A percentile compares a stretch with the other conserved stretches of the same genome.
Evolutionary conservation across 192 early-diverging fungal species (phyloP).

Genomic region (Podila horticola): DNA sequence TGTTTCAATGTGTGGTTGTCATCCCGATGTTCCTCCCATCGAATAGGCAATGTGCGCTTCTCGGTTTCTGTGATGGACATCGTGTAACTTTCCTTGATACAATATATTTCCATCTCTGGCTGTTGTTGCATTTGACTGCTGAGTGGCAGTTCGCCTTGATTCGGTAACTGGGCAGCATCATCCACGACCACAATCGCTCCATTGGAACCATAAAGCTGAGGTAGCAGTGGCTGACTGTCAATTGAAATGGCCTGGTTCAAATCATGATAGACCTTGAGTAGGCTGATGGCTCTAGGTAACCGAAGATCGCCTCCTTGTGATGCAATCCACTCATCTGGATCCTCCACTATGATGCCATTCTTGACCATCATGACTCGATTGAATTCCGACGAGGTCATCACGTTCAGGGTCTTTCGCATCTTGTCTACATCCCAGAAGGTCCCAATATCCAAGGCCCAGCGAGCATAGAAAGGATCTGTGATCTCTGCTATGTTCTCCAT

Average conservation of each 20-base stretch:
- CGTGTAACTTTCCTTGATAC: no score
- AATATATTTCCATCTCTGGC: no score
- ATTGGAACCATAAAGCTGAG: no score
- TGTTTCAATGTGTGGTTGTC: no score
- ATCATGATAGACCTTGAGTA: slow-evolving; percentile 17
- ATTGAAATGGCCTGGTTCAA: slow-evolving; percentile 6
- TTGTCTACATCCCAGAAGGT: slow-evolving; percentile 10
- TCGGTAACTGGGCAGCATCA: no score
- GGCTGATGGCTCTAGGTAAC: slow-evolving; percentile 6
- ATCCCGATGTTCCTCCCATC: no score
- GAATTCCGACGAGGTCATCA: slow-evolving; percentile 12
- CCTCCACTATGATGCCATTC: slow-evolving; percentile 5
- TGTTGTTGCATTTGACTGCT: no score
- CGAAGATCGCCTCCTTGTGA: slow-evolving; percentile 8
- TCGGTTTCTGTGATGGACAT: no score
- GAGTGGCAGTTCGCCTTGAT: no score
- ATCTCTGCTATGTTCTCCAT: slow-evolving; percentile 1
- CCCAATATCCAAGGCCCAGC: slow-evolving; percentile 6
- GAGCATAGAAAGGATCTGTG: slow-evolving; percentile 7
- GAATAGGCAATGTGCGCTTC: no score
- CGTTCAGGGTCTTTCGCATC: slow-evolving; percentile 10
- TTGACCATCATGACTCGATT: slow-evolving; percentile 18
- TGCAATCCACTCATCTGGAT: slow-evolving; percentile 11
- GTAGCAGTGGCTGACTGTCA: no score
- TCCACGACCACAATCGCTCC: no score